A percentile compares a stretch with the other conserved stretches of the same genome.
phyloP scores from a whole-genome alignment of 2,329 filamentous ascomycete genomes.

The Leptographium radiaticola region DNA sequence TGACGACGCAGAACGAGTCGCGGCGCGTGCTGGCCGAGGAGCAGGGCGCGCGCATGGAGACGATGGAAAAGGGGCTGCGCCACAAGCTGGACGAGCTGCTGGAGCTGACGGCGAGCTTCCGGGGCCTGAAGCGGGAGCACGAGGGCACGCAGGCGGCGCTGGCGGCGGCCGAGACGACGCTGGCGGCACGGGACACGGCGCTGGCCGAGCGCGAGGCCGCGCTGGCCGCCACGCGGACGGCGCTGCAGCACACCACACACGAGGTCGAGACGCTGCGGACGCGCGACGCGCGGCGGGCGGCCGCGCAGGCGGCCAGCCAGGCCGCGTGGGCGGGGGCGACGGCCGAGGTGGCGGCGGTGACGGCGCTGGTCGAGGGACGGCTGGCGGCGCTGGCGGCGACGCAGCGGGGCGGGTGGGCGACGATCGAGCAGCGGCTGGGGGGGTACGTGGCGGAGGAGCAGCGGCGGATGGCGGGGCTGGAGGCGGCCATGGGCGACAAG shows the following conservation, averaged over 20 bases:
- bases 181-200: no score
- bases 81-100: constrained; percentile 93
- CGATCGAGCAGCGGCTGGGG: no score
- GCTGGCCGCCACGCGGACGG: constrained; percentile 64
- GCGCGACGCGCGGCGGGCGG: no score
- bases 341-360: constrained; percentile 51
- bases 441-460: no score
- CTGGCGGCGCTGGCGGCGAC: no score
- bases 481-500: constrained; percentile 68
- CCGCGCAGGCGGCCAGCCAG: constrained; percentile 55
- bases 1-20: constrained; percentile 85
- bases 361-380: no score
- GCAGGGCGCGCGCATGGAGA: constrained; percentile 82
- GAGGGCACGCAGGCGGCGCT: constrained; percentile 61
- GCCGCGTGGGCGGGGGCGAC: constrained; percentile 55
- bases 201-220: constrained; percentile 82
- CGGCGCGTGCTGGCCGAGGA: constrained; percentile 84
- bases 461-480: constrained; percentile 54
- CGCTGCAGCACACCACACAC: no score
- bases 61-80: constrained; percentile 76
- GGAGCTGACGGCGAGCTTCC: constrained; percentile 73
- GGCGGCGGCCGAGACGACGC: constrained; percentile 65
- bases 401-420: no score
- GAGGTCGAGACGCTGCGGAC: no score
- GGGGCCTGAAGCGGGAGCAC: constrained; percentile 78